Evolutionary conservation across 2,329 filamentous ascomycete genomes (phyloP), one percentile per base, ranked within the genome.

Genomic region (Sporothrix brasiliensis): DNA sequence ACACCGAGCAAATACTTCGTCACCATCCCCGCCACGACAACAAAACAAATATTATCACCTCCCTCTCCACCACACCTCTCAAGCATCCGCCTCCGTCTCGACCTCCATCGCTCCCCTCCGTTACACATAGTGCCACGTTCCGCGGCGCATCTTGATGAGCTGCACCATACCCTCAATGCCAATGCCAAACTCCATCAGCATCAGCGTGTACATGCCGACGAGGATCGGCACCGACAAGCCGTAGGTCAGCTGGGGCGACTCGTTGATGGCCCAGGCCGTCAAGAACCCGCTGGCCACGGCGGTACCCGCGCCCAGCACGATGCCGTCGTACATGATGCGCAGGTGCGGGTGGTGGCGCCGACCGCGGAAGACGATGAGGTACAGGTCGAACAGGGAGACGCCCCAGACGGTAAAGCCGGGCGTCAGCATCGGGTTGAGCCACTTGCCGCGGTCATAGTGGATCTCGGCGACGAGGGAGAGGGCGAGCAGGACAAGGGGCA

Each of bases 261-360:
- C 7, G 34, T 41, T 19, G 24, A 34, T 11, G 19, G 65, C 34
- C 41, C 39, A 61, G 3, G 44, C 13, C 24, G 56, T 47, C n/a
- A 70, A 30, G 34, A 70, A 68, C 7, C 69, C 69, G 47, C 27
- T 65, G 52, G 63, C 69, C 3, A 70, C 49, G 54, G 69, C 54
- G 9, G 53, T 54, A 19, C 69, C 69, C 0, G 47, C n/a, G 63
- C 63, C 63, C 2, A 68, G 27, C 16, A 30, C 39, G 6, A 61
- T 14, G 54, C 63, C 69, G 65, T 70, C 69, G 69, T 70, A 70
- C 27, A 68, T 3, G 13, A 68, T 11, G 21, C 69, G 69, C 27
- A 56, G 3, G 41, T 39, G 27, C 10, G 61, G 61, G 61, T 67
- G 69, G 16, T 63, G 69, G n/a, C 27, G 24, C 19, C 44, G 10